Base-by-base conservation (phyloP, 805 yeast species). In the Myxozyma vanderwaltii region DNA sequence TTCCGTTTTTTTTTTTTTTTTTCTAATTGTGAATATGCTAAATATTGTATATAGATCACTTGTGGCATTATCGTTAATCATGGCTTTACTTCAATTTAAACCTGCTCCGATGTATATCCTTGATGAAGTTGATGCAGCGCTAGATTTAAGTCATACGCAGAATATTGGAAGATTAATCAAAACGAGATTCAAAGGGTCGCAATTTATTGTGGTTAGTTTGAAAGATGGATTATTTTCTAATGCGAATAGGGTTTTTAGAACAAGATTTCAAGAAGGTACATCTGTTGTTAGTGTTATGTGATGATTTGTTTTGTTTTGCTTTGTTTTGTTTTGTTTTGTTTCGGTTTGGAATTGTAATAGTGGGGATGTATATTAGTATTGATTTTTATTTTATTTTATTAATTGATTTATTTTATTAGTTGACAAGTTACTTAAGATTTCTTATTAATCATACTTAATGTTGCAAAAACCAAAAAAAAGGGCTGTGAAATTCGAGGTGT, bases 91-190 rank as follows among this genome's bases (percentile, higher is more conserved):
- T 51, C 96, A 91, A 72, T 92, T 88, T 78, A 89, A 91, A 72
- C 99, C 99, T 4, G 99, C 99, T 1, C 99, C 99, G 6, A 89
- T 94, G 96, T 94, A 94, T 70, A 92, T 94, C 67, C 77, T 94
- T 58, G 99, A 94, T 75, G 99, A 94, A 75, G 97, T 94, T 39
- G 99, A 94, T 76, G 99, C 99, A 0, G 99, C 99, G 1, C 80
- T 94, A 65, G 99, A 94, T 78, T 81, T 92, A 64, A 89, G 95
- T 59, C 99, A 94, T 71, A 94, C 99, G 1, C 98, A 94, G 73
- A 94, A 94, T 69, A 94, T 94, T 69, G 99, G 99, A 2, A 96
- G 90, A 70, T 79, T 94, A 71, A 94, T 94, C 73, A 94, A 92
- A 75, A 92, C 97, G 0, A 79, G 96, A 67, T 94, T 94, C 75